Evolutionary conservation across 495 filamentous ascomycete genomes (phyloP), one percentile per base, ranked within the genome.

Genomic region (Penicillium verhagenii): DNA sequence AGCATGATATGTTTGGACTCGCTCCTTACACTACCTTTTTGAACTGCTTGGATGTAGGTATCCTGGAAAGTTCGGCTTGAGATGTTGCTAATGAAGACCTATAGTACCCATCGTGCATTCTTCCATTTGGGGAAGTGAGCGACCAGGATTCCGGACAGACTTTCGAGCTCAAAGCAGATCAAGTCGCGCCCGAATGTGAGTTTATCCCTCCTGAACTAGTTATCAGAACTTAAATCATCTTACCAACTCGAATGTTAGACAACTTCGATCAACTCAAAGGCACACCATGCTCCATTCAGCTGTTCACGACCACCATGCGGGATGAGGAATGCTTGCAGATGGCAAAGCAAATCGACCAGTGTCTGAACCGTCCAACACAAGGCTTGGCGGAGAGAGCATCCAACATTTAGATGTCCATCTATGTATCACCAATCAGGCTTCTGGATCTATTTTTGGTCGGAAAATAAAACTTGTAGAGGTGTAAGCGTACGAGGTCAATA

Each of bases 11-110:
- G 2, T 80, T 70, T 58, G 74, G 77, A 1, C 31, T 73, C 19
- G 53, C 70, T 18, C 50, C 68, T 4, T 80, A 79, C 49, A 78
- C 76, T 6, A 58, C 69, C 6, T 57, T 78, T 14, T 59, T 68
- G 57, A 79, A 79, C 59, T 33, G 68, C 26, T 57, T 79, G 0
- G 73, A 79, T 57, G 78, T 79, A 59, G 63, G 77, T 66, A 40
- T 20, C 19, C 1, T 54, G 10, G 29, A 6, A 1, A 1, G 9
- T 47, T n/a, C n/a, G 7, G n/a, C 19, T 5, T 9, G 4, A 14
- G 8, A 37, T 7, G 3, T 13, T 26, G n/a, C 42, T 45, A 45
- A 45, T n/a, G 6, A 14, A 21, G 4, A 13, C 33, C 16, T 43
- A 2, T 51, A 72, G 70, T 72, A 71, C 52, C 70, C 70, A 14